Percentiles rank a stretch among this genome's conserved stretches.
Evolutionary conservation across 768 basidiomycete species (phyloP).

Genomic region (Rhizopogon vesiculosus): DNA sequence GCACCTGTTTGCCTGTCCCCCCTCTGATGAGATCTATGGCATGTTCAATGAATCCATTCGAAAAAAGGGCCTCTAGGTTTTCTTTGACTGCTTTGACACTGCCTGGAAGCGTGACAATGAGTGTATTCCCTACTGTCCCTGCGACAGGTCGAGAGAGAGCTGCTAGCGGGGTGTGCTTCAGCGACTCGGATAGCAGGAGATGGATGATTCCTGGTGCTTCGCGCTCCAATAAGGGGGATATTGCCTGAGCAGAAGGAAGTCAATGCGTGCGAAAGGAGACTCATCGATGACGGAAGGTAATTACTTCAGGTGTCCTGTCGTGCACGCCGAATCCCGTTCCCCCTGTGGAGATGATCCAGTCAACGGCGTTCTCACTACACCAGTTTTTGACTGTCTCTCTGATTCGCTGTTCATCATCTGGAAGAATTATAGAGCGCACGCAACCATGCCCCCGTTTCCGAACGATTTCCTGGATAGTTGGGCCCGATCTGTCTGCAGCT

Average conservation of each 20-base stretch:
- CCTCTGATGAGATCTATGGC: constrained; percentile 72
- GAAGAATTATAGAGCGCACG: constrained; percentile 42
- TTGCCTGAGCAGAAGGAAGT: constrained; percentile 37
- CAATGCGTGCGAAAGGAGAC: neutral
- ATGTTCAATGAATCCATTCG: constrained; percentile 55
- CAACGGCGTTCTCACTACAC: constrained; percentile 41
- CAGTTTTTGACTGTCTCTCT: constrained; percentile 41
- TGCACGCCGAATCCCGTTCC: constrained; percentile 83
- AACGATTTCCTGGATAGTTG: constrained; percentile 52
- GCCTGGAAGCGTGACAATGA: constrained; percentile 81
- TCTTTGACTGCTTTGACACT: constrained; percentile 84
- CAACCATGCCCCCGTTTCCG: constrained; percentile 32
- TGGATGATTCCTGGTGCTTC: constrained; percentile 71
- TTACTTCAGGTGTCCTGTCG: constrained; percentile 82
- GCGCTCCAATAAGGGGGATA: constrained; percentile 60
- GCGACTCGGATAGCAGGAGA: constrained; percentile 61
- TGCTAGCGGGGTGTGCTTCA: constrained; percentile 73
- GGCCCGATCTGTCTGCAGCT: constrained; percentile 61
- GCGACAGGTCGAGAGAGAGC: constrained; percentile 82
- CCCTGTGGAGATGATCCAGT: constrained; percentile 80
- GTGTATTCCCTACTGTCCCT: constrained; percentile 59
- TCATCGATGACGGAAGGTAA: neutral
- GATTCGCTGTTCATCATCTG: constrained; percentile 60
- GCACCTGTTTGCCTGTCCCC: constrained; percentile 56
- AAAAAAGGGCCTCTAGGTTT: constrained; percentile 60